A percentile compares a stretch with the other conserved stretches of the same genome.
Conservation (phyloP, 257 asterid species). For the Lantana camara region DNA sequence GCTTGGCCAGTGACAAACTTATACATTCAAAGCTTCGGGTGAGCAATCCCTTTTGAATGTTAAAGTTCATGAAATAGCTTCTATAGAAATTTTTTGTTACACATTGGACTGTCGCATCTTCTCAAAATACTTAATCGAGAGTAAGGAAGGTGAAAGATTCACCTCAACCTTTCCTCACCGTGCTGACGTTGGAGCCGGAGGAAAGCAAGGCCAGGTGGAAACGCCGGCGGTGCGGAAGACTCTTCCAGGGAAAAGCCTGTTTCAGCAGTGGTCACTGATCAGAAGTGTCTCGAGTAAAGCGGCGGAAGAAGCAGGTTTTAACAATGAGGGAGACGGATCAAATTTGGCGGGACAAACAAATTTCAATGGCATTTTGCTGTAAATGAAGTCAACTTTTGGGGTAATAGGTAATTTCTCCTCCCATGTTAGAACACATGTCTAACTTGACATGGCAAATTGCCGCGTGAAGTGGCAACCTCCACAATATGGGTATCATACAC, state of each 20-base stretch:
- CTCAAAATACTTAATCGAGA: constrained; percentile 85
- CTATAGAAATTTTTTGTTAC: constrained; percentile 19
- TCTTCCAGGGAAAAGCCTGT: constrained; percentile 52
- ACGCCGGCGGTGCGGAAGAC: constrained; percentile 38
- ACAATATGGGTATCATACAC: too few relatives aligned
- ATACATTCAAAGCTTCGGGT: constrained; percentile 88
- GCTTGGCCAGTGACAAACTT: constrained; percentile 49
- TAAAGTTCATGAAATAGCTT: constrained; percentile 9
- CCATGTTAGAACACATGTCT: too few relatives aligned
- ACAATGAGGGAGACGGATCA: too few relatives aligned
- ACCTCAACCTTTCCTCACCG: constrained; percentile 98
- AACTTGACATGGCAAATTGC: too few relatives aligned
- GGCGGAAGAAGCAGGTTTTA: too few relatives aligned
- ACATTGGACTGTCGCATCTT: too few relatives aligned
- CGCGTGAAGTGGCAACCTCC: too few relatives aligned
- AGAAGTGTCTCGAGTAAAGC: constrained; percentile 77
- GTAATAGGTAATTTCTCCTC: too few relatives aligned
- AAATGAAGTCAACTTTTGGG: too few relatives aligned
- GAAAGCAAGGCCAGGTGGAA: constrained; percentile 68
- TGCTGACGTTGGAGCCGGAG: constrained; percentile 43
- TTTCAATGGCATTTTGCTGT: too few relatives aligned
- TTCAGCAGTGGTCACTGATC: constrained; percentile 84
- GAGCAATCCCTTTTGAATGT: constrained; percentile 32
- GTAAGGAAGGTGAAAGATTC: constrained; percentile 80
- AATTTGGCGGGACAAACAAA: too few relatives aligned